Percentiles rank a stretch among this genome's conserved stretches.
Evolutionary conservation across 2,329 filamentous ascomycete genomes (phyloP).

Genomic region (Apiospora sp.): DNA sequence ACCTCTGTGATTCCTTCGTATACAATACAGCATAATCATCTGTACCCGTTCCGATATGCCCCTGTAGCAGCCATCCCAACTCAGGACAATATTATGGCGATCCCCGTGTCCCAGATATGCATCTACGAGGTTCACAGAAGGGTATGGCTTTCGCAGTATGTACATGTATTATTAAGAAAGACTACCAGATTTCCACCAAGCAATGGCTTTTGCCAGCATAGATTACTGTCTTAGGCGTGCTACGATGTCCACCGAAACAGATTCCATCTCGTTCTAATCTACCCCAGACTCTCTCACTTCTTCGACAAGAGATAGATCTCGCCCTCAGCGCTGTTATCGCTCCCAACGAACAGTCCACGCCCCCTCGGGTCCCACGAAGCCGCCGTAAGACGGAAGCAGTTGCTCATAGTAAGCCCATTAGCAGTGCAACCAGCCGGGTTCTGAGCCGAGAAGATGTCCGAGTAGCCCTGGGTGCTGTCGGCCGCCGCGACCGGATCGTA

Average conservation of each 20-base stretch:
- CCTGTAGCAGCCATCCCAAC: not conserved
- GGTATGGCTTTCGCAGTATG: not conserved
- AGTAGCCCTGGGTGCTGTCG: constrained; percentile 41
- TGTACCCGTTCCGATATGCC: not conserved
- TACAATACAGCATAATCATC: not conserved
- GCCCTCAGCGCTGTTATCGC: constrained; percentile 47
- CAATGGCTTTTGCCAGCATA: not conserved
- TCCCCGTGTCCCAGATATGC: not conserved
- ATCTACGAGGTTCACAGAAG: not conserved
- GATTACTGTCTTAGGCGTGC: not conserved
- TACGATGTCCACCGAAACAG: not conserved
- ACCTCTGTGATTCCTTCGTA: too few species aligned
- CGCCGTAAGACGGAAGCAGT: constrained; percentile 46
- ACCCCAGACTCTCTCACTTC: constrained; percentile 28
- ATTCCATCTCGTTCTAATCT: not conserved
- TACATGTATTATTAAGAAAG: not conserved
- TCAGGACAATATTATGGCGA: not conserved
- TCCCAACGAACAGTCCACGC: constrained; percentile 46
- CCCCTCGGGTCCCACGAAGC: constrained; percentile 45
- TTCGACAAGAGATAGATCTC: constrained; percentile 42
- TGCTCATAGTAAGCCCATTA: constrained; percentile 46
- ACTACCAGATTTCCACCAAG: not conserved
- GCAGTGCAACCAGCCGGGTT: constrained; percentile 43
- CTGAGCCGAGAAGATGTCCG: constrained; percentile 44
- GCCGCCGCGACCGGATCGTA: constrained; percentile 44